These are phyloP conservation scores for Mucor piriformis DNA, from an alignment of 371 early-diverging fungal genomes.

Conservation along the genomic window DNA sequence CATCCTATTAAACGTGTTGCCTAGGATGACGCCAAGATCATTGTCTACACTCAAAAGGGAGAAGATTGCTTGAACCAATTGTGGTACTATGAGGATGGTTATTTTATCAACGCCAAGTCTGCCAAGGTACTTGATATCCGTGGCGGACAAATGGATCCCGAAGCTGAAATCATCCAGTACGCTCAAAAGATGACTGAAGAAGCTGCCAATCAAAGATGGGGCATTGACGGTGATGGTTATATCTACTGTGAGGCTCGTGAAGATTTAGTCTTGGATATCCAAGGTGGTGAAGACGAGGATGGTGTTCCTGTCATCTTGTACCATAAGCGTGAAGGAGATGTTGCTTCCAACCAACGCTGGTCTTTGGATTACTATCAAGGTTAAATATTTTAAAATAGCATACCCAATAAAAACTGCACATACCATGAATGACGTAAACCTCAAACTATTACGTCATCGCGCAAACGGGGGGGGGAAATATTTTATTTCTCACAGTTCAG, in stretches of 20 bases:
- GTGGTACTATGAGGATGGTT: slow-evolving; percentile 37
- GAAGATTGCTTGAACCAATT: slow-evolving; percentile 31
- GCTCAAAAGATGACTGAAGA: slow-evolving; percentile 30
- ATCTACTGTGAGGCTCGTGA: slow-evolving; percentile 28
- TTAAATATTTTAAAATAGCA: neutral
- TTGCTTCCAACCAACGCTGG: slow-evolving; percentile 41
- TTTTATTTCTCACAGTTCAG: no score
- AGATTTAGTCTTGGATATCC: slow-evolving; percentile 40
- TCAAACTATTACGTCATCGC: no score
- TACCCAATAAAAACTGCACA: no score
- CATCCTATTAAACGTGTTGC: neutral
- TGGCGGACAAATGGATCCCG: slow-evolving; percentile 37
- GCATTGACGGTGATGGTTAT: slow-evolving; percentile 34
- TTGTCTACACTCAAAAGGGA: slow-evolving; percentile 32
- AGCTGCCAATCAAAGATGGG: slow-evolving; percentile 41
- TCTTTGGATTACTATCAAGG: slow-evolving; percentile 10
- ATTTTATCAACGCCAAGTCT: slow-evolving; percentile 35
- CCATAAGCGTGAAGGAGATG: slow-evolving; percentile 32
- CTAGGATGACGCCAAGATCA: slow-evolving; percentile 31
- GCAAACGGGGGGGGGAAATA: no score
- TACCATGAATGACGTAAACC: no score
- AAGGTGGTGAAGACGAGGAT: slow-evolving; percentile 31
- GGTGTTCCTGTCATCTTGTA: slow-evolving; percentile 33
- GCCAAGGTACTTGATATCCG: slow-evolving; percentile 36
- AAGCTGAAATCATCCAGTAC: slow-evolving; percentile 35